phyloP scores from a whole-genome alignment of 192 early-diverging fungal genomes.

The Piromyces sp. region DNA sequence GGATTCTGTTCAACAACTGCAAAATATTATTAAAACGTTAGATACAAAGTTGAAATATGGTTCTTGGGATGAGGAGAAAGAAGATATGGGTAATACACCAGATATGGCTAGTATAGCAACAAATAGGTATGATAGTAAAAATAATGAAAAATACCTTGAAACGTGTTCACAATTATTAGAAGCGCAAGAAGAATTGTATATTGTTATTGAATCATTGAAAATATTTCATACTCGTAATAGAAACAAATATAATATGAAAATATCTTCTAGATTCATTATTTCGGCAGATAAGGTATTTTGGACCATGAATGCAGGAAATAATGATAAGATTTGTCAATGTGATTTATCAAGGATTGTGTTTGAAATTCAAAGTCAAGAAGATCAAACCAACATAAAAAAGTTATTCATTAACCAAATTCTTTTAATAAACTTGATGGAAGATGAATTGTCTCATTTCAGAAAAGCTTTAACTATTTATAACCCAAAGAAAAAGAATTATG shows the following conservation, averaged over 20 bases:
- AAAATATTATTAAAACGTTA: not conserved
- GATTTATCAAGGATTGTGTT: not conserved
- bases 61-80: not conserved
- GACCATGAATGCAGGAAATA: not conserved
- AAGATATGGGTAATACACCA: not conserved
- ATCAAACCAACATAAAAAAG: not conserved
- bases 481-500: slow-evolving; percentile 16
- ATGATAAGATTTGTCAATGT: not conserved
- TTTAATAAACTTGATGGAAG: not conserved
- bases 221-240: not conserved
- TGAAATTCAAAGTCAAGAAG: not conserved
- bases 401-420: not conserved
- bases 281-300: not conserved
- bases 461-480: slow-evolving; percentile 21
- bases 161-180: not conserved
- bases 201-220: not conserved
- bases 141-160: not conserved
- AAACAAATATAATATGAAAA: not conserved
- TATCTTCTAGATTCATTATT: not conserved
- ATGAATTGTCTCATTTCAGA: slow-evolving; percentile 6
- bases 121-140: not conserved
- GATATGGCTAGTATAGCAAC: no score
- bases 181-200: not conserved
- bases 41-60: not conserved
- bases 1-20: not conserved